Evolutionary conservation across 805 yeast species (phyloP).

Genomic region (Candida awuae): DNA sequence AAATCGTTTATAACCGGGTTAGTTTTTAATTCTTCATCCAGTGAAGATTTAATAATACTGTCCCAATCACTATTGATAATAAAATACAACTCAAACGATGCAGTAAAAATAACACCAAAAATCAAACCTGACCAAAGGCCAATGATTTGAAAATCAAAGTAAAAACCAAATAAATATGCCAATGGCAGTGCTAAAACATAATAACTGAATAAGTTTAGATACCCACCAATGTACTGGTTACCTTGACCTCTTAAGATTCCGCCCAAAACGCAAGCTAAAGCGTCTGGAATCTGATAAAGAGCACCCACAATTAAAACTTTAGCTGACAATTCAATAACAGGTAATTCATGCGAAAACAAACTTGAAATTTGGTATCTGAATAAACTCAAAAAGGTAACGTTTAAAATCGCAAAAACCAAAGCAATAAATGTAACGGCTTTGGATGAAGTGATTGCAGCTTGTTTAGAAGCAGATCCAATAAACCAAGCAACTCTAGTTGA

Average conservation of each 20-base stretch:
- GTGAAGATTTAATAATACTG: neutral
- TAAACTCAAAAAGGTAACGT: constrained; percentile 11
- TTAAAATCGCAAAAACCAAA: constrained; percentile 9
- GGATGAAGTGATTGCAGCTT: constrained; percentile 12
- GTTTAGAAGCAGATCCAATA: constrained; percentile 41
- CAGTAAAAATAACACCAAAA: constrained; percentile 11
- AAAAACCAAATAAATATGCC: constrained; percentile 46
- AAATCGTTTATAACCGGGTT: neutral
- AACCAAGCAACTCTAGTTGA: constrained; percentile 69
- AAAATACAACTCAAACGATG: constrained; percentile 4
- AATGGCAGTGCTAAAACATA: constrained; percentile 59
- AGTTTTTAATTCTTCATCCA: neutral
- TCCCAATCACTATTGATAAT: constrained; percentile 6
- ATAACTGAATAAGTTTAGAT: constrained; percentile 43
- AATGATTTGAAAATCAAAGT: constrained; percentile 29
- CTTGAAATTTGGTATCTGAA: constrained; percentile 11
- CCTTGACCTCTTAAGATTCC: constrained; percentile 46
- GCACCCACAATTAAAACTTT: constrained; percentile 15
- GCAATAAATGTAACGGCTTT: constrained; percentile 11
- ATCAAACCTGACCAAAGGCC: constrained; percentile 22
- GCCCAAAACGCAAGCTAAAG: constrained; percentile 33
- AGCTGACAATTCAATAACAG: constrained; percentile 12
- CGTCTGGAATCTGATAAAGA: constrained; percentile 35
- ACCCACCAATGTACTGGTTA: constrained; percentile 41
- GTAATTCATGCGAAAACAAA: constrained; percentile 17